Percentiles rank a stretch among this genome's conserved stretches.
Evolutionary conservation across 441 rosid genomes (phyloP).

Genomic region (Cnidoscolus chayamansa): DNA sequence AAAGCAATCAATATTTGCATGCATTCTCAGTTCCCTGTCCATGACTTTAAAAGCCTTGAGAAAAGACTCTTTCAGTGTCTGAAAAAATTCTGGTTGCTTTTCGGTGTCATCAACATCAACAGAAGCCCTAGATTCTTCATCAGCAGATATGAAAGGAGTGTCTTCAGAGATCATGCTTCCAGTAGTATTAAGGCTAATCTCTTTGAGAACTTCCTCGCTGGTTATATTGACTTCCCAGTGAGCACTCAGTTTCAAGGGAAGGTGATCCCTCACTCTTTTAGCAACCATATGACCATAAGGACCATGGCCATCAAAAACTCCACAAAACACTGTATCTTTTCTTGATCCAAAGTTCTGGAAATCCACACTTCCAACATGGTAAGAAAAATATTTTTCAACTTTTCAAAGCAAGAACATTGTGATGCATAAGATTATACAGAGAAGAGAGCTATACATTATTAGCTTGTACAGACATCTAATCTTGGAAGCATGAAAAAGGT

Average conservation of each 20-base stretch:
- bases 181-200: slow-evolving; percentile 46
- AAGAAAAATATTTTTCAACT: not conserved
- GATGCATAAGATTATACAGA: not conserved
- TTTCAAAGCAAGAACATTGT: not conserved
- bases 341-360: slow-evolving; percentile 84
- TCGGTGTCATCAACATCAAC: slow-evolving; percentile 49
- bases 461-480: not conserved
- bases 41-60: slow-evolving; percentile 86
- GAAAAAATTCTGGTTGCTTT: slow-evolving; percentile 53
- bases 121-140: slow-evolving; percentile 59
- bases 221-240: slow-evolving; percentile 65
- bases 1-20: slow-evolving; percentile 66
- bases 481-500: not conserved
- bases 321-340: slow-evolving; percentile 85
- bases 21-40: slow-evolving; percentile 87
- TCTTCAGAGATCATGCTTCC: slow-evolving; percentile 58
- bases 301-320: slow-evolving; percentile 99
- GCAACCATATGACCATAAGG: slow-evolving; percentile 99
- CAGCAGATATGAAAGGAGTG: slow-evolving; percentile 57
- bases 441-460: not conserved
- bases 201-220: slow-evolving; percentile 48
- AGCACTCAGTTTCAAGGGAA: slow-evolving; percentile 80
- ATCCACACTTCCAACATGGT: slow-evolving; percentile 9
- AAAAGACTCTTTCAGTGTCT: slow-evolving; percentile 70
- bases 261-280: slow-evolving; percentile 83